phyloP scores from a whole-genome alignment of 495 filamentous ascomycete genomes.

The Penicillium dipodomyicola region DNA sequence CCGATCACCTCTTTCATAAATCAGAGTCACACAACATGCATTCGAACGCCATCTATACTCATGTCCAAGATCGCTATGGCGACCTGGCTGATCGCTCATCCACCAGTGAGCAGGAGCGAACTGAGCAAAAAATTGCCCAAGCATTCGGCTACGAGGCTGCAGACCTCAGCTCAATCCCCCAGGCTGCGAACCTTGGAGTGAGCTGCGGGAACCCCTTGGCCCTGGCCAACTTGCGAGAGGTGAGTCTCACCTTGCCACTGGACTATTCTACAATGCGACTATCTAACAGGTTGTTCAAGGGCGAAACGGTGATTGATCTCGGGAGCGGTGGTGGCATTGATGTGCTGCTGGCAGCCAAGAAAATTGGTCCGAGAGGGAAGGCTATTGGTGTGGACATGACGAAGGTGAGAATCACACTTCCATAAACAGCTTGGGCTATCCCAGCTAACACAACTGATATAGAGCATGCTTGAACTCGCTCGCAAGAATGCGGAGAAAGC shows the following conservation, averaged over 20 bases:
- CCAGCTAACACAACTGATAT: not conserved
- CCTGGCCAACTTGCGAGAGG: constrained; percentile 51
- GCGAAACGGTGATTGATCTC: constrained; percentile 64
- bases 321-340: constrained; percentile 65
- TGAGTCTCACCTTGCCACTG: constrained; percentile 15
- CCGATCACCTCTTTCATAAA: not conserved
- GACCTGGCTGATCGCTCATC: constrained; percentile 10
- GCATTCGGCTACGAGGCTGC: constrained; percentile 59
- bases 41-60: constrained; percentile 11
- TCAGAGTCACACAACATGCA: not conserved
- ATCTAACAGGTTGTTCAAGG: constrained; percentile 29
- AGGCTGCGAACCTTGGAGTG: constrained; percentile 60
- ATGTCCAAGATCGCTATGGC: constrained; percentile 19
- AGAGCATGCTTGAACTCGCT: constrained; percentile 60
- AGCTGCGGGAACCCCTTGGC: constrained; percentile 66
- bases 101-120: constrained; percentile 1
- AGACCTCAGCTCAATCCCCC: constrained; percentile 54
- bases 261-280: not conserved
- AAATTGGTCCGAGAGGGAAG: constrained; percentile 52
- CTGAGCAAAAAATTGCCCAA: constrained; percentile 48
- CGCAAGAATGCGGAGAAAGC: constrained; percentile 41
- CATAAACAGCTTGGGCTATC: not conserved
- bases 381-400: constrained; percentile 70
- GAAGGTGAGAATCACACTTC: constrained; percentile 34
- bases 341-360: constrained; percentile 57